Conservation (phyloP, 2,329 filamentous ascomycete species). For the Metarhizium robertsii region DNA sequence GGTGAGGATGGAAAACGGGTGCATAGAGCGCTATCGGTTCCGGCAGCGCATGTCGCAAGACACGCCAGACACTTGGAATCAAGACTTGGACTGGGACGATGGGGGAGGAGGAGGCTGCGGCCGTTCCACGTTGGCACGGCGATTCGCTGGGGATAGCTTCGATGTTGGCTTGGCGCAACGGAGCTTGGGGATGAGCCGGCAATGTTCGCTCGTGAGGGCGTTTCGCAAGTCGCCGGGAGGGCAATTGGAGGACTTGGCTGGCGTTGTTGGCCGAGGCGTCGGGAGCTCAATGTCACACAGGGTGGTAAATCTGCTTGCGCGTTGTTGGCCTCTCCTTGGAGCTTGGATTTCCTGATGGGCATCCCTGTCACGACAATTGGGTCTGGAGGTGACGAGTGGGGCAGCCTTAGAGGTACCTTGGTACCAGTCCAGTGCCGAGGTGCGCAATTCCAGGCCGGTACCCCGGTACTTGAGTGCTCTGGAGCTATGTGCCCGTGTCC, state of each 20-base stretch:
- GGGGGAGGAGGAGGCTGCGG: background rate
- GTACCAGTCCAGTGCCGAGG: no score
- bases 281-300: background rate
- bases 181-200: no score
- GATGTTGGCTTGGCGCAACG: background rate
- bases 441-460: no score
- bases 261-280: background rate
- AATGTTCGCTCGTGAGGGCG: background rate
- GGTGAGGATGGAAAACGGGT: slow-evolving; percentile 93
- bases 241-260: background rate
- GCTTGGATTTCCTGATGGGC: background rate
- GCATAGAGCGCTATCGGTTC: slow-evolving; percentile 58
- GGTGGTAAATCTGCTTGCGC: background rate
- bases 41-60: slow-evolving; percentile 33
- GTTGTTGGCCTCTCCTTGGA: background rate
- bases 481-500: no score
- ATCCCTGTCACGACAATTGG: slow-evolving; percentile 1
- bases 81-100: background rate
- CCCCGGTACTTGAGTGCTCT: no score
- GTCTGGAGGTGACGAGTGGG: slow-evolving; percentile 1
- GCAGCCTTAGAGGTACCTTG: background rate
- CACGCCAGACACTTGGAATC: background rate
- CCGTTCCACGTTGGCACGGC: background rate
- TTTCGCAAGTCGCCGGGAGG: no score
- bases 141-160: background rate